A percentile compares a stretch with the other conserved stretches of the same genome.
phyloP scores from a whole-genome alignment of 164 flowering plant species.

The Buxus sempervirens region DNA sequence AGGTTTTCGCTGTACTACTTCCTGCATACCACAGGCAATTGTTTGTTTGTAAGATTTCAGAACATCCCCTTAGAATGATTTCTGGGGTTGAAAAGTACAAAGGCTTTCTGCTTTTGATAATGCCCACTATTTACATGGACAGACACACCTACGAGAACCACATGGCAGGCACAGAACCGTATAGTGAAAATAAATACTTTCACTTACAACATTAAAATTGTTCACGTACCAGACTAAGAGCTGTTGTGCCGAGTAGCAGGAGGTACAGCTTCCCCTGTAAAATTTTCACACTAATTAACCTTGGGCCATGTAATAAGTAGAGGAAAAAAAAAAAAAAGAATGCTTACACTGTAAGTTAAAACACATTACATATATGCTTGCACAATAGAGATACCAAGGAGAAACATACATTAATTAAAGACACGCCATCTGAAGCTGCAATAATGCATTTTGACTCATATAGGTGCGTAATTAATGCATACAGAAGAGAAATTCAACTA shows the following conservation, averaged over 20 bases:
- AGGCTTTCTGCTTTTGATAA: too few species aligned
- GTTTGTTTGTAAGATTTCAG: not conserved
- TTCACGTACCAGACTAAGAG: constrained; percentile 80
- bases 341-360: not conserved
- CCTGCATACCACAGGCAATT: too few species aligned
- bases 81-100: not conserved
- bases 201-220: constrained; percentile 2
- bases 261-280: constrained; percentile 82
- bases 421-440: too few species aligned
- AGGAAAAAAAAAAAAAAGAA: not conserved
- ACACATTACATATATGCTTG: not conserved
- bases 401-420: too few species aligned
- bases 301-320: not conserved
- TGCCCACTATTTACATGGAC: not conserved
- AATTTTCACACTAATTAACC: not conserved
- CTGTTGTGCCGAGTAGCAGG: constrained; percentile 92
- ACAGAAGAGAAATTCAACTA: too few species aligned
- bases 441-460: too few species aligned
- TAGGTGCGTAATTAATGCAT: too few species aligned
- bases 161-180: not conserved
- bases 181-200: not conserved
- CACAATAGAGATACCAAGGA: too few species aligned
- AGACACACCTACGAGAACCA: not conserved
- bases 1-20: too few species aligned
- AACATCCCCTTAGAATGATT: not conserved